phyloP scores from a whole-genome alignment of 805 yeast species.

The Schizosaccharomyces osmophilus region DNA sequence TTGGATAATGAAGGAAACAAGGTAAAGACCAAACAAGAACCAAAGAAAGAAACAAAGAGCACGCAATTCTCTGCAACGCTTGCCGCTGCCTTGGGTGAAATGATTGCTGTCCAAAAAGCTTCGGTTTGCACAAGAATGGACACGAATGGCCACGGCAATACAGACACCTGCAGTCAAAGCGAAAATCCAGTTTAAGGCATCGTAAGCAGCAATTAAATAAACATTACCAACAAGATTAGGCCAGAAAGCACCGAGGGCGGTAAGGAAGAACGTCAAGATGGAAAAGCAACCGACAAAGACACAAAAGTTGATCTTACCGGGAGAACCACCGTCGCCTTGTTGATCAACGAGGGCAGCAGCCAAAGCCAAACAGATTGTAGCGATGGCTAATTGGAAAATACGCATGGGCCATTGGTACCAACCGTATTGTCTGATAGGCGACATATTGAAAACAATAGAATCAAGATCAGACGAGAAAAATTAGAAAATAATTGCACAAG shows the following conservation, averaged over 20 bases:
- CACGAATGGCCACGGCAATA: constrained; percentile 69
- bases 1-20: constrained; percentile 30
- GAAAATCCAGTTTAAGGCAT: constrained; percentile 74
- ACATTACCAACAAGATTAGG: constrained; percentile 66
- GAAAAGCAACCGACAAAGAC: constrained; percentile 78
- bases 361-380: constrained; percentile 61
- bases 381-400: constrained; percentile 44
- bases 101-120: constrained; percentile 38
- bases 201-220: constrained; percentile 42
- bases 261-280: constrained; percentile 56
- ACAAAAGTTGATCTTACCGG: constrained; percentile 68
- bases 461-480: neutral
- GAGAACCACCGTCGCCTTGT: constrained; percentile 24
- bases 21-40: constrained; percentile 56
- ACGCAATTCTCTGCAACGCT: constrained; percentile 89
- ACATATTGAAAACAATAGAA: too few species aligned
- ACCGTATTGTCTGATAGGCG: neutral
- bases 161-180: constrained; percentile 88
- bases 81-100: constrained; percentile 48
- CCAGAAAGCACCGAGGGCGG: constrained; percentile 50
- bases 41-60: constrained; percentile 60
- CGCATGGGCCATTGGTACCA: constrained; percentile 30
- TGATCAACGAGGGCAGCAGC: constrained; percentile 64
- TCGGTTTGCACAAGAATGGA: constrained; percentile 61
- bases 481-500: neutral